Percentiles rank a stretch among this genome's conserved stretches.
These are phyloP conservation scores for Trametes punicea DNA, from an alignment of 768 basidiomycete genomes.

Conservation along the genomic window DNA sequence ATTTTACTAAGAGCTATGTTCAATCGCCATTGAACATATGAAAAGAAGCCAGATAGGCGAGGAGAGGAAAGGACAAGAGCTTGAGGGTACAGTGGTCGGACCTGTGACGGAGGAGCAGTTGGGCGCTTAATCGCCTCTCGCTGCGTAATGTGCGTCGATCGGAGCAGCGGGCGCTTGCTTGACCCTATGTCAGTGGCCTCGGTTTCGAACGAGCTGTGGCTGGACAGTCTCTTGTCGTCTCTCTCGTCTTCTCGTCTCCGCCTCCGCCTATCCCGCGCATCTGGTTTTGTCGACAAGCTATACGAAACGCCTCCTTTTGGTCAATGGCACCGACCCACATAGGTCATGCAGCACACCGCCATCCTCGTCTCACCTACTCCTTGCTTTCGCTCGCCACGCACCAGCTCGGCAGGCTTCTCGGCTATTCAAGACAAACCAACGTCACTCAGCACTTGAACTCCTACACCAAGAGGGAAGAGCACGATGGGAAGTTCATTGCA, in stretches of 20 bases:
- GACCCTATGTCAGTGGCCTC: neutral
- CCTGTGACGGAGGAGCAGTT: neutral
- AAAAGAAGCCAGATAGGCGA: no score
- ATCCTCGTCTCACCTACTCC: slow-evolving; percentile 18
- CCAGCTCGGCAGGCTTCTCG: slow-evolving; percentile 10
- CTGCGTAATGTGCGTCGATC: slow-evolving; percentile 2
- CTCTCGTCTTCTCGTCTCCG: neutral
- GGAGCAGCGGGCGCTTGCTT: neutral
- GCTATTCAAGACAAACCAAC: slow-evolving; percentile 5
- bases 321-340: slow-evolving; percentile 17
- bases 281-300: neutral
- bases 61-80: no score
- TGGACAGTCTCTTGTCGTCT: no score
- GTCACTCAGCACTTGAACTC: slow-evolving; percentile 22
- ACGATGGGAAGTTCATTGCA: slow-evolving; percentile 32
- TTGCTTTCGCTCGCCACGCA: slow-evolving; percentile 16
- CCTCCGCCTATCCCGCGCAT: neutral
- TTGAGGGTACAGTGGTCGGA: no score
- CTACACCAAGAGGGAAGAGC: slow-evolving; percentile 28
- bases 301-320: neutral
- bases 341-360: slow-evolving; percentile 11
- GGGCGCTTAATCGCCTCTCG: neutral
- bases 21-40: no score
- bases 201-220: neutral
- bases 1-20: no score